A percentile compares a stretch with the other conserved stretches of the same genome.
These are phyloP conservation scores for Rhizopogon hawkerae DNA, from an alignment of 1,284 basidiomycete species.

Conservation along the genomic window DNA sequence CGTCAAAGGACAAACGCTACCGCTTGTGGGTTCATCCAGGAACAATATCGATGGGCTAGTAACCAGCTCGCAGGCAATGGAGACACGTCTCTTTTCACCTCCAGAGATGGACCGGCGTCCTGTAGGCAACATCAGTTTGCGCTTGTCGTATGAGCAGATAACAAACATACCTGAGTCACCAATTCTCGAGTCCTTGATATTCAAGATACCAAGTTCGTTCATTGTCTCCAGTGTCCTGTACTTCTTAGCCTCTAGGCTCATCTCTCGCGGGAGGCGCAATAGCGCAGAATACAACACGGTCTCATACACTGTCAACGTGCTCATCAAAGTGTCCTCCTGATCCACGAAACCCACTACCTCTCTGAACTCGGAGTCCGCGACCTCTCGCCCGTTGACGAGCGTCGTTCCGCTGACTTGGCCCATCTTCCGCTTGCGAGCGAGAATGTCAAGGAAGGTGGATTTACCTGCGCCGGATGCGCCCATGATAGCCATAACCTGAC, in stretches of 20 bases:
- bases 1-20: conserved; percentile 34
- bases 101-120: conserved; percentile 85
- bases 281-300: conserved; percentile 92
- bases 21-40: conserved; percentile 94
- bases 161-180: conserved; percentile 65
- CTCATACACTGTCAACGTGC: conserved; percentile 95
- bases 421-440: conserved; percentile 83
- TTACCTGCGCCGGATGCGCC: conserved; percentile 96
- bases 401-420: conserved; percentile 71
- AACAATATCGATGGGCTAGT: conserved; percentile 94
- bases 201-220: conserved; percentile 89
- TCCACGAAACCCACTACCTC: conserved; percentile 91
- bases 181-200: conserved; percentile 85
- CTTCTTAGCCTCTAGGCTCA: conserved; percentile 91
- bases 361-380: conserved; percentile 72
- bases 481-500: conserved; percentile 91
- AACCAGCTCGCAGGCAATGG: conserved; percentile 97
- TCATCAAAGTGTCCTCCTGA: conserved; percentile 96
- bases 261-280: conserved; percentile 83
- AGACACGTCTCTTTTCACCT: conserved; percentile 92
- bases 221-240: conserved; percentile 92
- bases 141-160: neutral
- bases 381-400: conserved; percentile 79
- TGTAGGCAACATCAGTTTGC: conserved; percentile 27
- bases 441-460: conserved; percentile 91